Evolutionary conservation across 2,329 filamentous ascomycete genomes (phyloP).

Genomic region (Sporothrix schenckii): DNA sequence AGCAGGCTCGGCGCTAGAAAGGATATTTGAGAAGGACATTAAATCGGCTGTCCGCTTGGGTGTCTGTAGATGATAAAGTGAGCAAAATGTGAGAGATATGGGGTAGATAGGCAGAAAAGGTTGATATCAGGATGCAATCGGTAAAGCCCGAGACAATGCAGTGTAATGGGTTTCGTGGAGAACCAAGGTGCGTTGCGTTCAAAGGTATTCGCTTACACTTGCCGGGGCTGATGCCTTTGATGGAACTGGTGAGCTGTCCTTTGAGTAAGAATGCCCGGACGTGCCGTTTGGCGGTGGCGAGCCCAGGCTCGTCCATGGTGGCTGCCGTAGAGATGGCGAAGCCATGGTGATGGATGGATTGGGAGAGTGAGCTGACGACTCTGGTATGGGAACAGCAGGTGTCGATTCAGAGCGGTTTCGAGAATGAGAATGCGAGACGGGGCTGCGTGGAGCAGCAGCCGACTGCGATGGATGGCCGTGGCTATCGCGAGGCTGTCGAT

Average conservation of each 20-base stretch:
- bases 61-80: constrained; percentile 52
- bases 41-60: constrained; percentile 76
- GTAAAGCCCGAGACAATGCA: too few species aligned
- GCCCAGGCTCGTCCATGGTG: constrained; percentile 44
- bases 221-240: constrained; percentile 48
- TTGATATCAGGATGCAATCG: neutral
- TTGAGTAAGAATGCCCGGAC: constrained; percentile 40
- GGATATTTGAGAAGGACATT: constrained; percentile 95
- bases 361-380: constrained; percentile 51
- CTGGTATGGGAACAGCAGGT: constrained; percentile 34
- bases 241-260: constrained; percentile 48
- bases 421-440: constrained; percentile 50
- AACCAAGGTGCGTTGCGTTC: neutral
- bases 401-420: constrained; percentile 40
- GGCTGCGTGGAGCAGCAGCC: constrained; percentile 52
- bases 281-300: constrained; percentile 49
- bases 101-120: too few species aligned
- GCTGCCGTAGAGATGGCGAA: constrained; percentile 55
- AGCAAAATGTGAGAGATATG: neutral
- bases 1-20: constrained; percentile 74
- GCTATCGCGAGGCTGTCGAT: constrained; percentile 53
- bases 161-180: too few species aligned
- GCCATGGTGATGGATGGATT: constrained; percentile 47
- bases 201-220: constrained; percentile 43
- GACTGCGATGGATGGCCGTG: constrained; percentile 52